phyloP scores from a whole-genome alignment of 1,284 basidiomycete genomes.

The Retiboletus flavoniger region DNA sequence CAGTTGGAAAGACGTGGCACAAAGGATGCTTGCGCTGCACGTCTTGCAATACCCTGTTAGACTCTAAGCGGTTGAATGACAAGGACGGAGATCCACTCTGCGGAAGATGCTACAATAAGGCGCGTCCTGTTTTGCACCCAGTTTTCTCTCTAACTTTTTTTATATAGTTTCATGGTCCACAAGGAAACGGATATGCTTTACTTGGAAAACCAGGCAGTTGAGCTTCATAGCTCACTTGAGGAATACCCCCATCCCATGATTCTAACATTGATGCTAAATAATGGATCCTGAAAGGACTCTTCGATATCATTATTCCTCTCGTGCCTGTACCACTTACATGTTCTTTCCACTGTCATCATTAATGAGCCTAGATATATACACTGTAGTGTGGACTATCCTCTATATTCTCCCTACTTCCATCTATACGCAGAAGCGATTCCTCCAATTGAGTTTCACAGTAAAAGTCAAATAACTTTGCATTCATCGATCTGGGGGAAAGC shows the following conservation, averaged over 20 bases:
- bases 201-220: slow-evolving; percentile 59
- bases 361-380: slow-evolving; percentile 12
- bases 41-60: slow-evolving; percentile 63
- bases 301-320: slow-evolving; percentile 27
- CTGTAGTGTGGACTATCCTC: slow-evolving; percentile 13
- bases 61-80: slow-evolving; percentile 68
- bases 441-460: neutral
- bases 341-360: slow-evolving; percentile 10
- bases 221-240: neutral
- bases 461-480: neutral
- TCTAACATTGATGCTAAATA: slow-evolving; percentile 5
- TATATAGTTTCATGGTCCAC: slow-evolving; percentile 64
- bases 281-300: slow-evolving; percentile 12
- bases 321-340: slow-evolving; percentile 26
- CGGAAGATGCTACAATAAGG: slow-evolving; percentile 70
- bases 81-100: slow-evolving; percentile 71
- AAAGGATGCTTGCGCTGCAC: slow-evolving; percentile 72
- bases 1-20: slow-evolving; percentile 73
- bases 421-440: neutral
- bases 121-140: slow-evolving; percentile 30
- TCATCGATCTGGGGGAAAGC: neutral
- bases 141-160: slow-evolving; percentile 5
- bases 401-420: slow-evolving; percentile 2
- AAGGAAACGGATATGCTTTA: slow-evolving; percentile 70
- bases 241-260: neutral